phyloP scores from a whole-genome alignment of 2,329 filamentous ascomycete genomes.

The Cercospora janseana region DNA sequence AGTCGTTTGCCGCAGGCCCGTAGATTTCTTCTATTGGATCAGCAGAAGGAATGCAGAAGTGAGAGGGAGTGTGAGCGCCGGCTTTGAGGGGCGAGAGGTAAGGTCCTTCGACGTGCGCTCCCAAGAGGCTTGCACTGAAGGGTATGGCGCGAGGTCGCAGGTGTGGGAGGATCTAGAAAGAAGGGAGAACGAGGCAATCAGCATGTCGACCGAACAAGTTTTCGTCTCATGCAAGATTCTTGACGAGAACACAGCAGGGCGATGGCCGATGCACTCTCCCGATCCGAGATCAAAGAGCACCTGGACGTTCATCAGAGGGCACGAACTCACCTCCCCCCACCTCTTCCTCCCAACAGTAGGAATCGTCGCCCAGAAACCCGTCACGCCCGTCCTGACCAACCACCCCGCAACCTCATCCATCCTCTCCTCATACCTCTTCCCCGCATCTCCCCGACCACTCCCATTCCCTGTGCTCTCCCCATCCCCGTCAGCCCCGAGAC shows the following conservation, averaged over 20 bases:
- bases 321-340: too few relatives aligned
- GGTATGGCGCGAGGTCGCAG: constrained; percentile 46
- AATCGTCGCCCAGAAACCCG: constrained; percentile 55
- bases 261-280: too few relatives aligned
- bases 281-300: too few relatives aligned
- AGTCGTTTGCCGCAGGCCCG: constrained; percentile 43
- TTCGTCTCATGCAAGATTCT: too few relatives aligned
- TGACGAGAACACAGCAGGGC: too few relatives aligned
- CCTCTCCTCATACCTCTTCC: constrained; percentile 47
- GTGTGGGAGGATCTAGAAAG: constrained; percentile 52
- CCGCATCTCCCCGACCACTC: too few relatives aligned
- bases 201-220: too few relatives aligned
- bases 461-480: too few relatives aligned
- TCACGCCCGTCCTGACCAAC: constrained; percentile 53
- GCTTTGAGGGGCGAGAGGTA: constrained; percentile 55
- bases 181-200: too few relatives aligned
- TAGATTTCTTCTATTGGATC: constrained; percentile 45
- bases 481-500: constrained; percentile 44
- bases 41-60: constrained; percentile 44
- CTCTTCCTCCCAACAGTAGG: too few relatives aligned
- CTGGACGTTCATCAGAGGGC: too few relatives aligned
- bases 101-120: constrained; percentile 58
- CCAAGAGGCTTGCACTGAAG: constrained; percentile 51
- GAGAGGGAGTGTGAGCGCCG: constrained; percentile 52
- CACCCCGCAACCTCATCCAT: constrained; percentile 50